Conservation (phyloP, 1,139 yeast genomes). For the Spathaspora sp. region DNA sequence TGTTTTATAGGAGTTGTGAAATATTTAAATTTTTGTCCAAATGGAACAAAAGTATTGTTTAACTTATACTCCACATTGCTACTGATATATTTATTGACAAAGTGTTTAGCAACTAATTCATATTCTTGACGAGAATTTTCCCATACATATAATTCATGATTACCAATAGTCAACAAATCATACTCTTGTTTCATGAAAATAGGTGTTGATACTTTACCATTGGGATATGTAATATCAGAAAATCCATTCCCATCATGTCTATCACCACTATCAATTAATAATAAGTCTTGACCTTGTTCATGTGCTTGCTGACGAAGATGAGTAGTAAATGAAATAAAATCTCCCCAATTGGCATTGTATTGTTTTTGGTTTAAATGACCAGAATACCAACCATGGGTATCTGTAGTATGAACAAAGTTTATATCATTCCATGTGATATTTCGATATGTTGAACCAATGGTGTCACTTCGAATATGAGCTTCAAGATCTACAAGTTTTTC, state of each 20-base stretch:
- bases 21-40: conserved; percentile 67
- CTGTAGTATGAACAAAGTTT: conserved; percentile 90
- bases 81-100: conserved; percentile 66
- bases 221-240: conserved; percentile 73
- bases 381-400: conserved; percentile 93
- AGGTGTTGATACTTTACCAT: conserved; percentile 62
- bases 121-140: conserved; percentile 68
- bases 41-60: conserved; percentile 52
- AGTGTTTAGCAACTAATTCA: conserved; percentile 55
- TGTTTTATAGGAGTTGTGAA: conserved; percentile 60
- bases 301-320: conserved; percentile 50
- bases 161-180: conserved; percentile 84
- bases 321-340: conserved; percentile 67
- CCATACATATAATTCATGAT: conserved; percentile 84
- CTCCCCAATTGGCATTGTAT: conserved; percentile 92
- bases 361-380: conserved; percentile 79
- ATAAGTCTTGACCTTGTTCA: conserved; percentile 53
- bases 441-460: conserved; percentile 21
- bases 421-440: conserved; percentile 64
- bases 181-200: conserved; percentile 68
- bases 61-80: conserved; percentile 75
- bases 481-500: not conserved
- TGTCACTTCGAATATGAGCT: not conserved
- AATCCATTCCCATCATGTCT: conserved; percentile 93
- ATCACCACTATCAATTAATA: conserved; percentile 88